Conservation (phyloP, 2,329 filamentous ascomycete genomes). For the Helotiales sp. region DNA sequence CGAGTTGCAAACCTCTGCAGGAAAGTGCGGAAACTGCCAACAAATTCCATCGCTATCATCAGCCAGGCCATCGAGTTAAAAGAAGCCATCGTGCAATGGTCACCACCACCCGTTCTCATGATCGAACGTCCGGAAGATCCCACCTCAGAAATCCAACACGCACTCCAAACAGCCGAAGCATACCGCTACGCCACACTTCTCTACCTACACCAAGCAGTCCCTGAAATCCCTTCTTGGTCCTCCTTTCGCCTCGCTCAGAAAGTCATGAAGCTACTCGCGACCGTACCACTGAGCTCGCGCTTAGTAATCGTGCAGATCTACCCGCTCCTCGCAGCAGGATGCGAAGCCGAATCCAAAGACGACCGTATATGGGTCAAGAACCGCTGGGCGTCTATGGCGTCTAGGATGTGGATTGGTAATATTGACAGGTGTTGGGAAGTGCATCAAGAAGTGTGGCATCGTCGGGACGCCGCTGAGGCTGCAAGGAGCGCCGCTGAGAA, state of each 20-base stretch:
- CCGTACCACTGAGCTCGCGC: constrained; percentile 64
- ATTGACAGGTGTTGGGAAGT: constrained; percentile 69
- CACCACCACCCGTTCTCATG: constrained; percentile 52
- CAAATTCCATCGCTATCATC: constrained; percentile 65
- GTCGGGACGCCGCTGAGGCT: constrained; percentile 56
- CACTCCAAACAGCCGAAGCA: constrained; percentile 69
- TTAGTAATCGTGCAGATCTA: constrained; percentile 73
- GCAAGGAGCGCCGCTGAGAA: constrained; percentile 29
- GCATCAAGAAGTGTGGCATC: constrained; percentile 68
- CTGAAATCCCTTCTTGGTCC: constrained; percentile 65
- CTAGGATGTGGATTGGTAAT: constrained; percentile 68
- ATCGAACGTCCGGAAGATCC: constrained; percentile 69
- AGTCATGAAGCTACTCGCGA: constrained; percentile 64
- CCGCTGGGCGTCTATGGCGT: constrained; percentile 65
- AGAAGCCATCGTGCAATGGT: constrained; percentile 64
- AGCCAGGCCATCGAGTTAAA: constrained; percentile 67
- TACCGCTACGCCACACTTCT: constrained; percentile 70
- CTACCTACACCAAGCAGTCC: constrained; percentile 71
- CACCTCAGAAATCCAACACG: constrained; percentile 64
- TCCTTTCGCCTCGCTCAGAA: constrained; percentile 64
- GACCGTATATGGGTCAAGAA: constrained; percentile 67
- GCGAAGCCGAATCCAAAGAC: constrained; percentile 63
- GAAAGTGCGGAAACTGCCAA: constrained; percentile 55
- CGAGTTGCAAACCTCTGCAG: constrained; percentile 69
- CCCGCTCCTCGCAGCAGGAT: constrained; percentile 69